Evolutionary conservation across 352 stramenopile species (phyloP), one percentile per base, ranked within the genome.

Genomic region (Globisporangium radiosum): DNA sequence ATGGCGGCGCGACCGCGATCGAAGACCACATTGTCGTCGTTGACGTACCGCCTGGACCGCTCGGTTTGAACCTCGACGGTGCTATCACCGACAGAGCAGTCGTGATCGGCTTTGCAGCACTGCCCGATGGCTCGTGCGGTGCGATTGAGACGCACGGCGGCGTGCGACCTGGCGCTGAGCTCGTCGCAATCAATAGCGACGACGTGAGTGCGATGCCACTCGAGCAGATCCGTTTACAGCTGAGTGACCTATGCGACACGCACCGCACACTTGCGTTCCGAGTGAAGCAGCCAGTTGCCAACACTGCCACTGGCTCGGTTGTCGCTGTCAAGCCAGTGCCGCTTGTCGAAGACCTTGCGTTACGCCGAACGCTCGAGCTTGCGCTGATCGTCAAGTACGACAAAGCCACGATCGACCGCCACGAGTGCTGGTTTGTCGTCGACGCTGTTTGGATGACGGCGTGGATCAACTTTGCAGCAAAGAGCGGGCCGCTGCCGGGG

Each of bases 361-460:
- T 71, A 25, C 79, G 79, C 19, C 81, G 79, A 54, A 75, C 75
- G 57, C 57, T 87, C 7, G 81, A 92, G 58, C 59, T 90, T 0
- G 59, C 67, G 52, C 63, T 90, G 33, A 55, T 92, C 38, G 73
- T 85, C 56, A 77, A 68, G 42, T 68, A 73, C 60, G 81, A 92
- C 64, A 60, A 65, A 44, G 71, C 71, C 43, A 73, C 72, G 56
- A 60, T 90, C 56, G 76, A 74, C 57, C 77, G 75, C 43, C 76
- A 77, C 59, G 77, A 92, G 71, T 90, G 78, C 71, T 92, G 81
- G 81, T 73, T 92, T 54, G 59, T 85, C 7, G 54, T 92, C 25
- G 63, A 84, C 45, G 66, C 69, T 8, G 57, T 73, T 49, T 92
- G 81, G 81, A 87, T 92, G 69, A 71, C 76, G 50, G 70, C 69